Evolutionary conservation across 306 rosid genomes (phyloP), one percentile per base, ranked within the genome.

Genomic region (Vicia villosa): DNA sequence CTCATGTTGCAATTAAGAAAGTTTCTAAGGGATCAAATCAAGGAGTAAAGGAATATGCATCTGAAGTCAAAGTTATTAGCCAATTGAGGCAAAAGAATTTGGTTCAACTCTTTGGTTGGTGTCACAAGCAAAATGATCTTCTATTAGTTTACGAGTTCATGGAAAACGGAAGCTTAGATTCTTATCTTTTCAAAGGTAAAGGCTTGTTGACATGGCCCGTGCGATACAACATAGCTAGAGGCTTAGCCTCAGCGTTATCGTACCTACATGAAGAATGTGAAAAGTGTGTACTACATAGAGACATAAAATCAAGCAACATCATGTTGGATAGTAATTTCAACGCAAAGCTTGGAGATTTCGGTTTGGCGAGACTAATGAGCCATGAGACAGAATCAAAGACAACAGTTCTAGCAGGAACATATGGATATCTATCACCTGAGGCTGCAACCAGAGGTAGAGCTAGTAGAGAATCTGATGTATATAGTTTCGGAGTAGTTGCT

Each of bases 81-180:
- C 69, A 43, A 63, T 6, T 83, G 10, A 72, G 81, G 54, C 86
- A 83, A 21, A 72, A 41, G 64, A 79, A 83, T 63, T n/a, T 79
- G 34, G 86, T 79, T 16, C 72, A 80, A 19, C 74, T 83, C 47
- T 34, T 68, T 0, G 86, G 84, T 1, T 83, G 87, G 84, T 79
- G 86, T 56, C 79, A 83, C 30, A 15, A 68, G 24, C 38, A 49
- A 2, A 55, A 74, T 12, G 71, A 76, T 9, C 70, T 83, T 0
- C 8, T 83, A 1, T 73, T 79, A 0, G 10, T 83, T 13, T 83
- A 83, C 28, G 86, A 83, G 79, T 76, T 75, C 42, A 30, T 72
- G 79, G 8, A 62, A 41, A 79, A 79, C 57, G 83, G 86, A 58
- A 83, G 86, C 43, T 72, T 83, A 32, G 84, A 83, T 83, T 68